Evolutionary conservation across 1,139 yeast species (phyloP).

Genomic region (Candida anutae): DNA sequence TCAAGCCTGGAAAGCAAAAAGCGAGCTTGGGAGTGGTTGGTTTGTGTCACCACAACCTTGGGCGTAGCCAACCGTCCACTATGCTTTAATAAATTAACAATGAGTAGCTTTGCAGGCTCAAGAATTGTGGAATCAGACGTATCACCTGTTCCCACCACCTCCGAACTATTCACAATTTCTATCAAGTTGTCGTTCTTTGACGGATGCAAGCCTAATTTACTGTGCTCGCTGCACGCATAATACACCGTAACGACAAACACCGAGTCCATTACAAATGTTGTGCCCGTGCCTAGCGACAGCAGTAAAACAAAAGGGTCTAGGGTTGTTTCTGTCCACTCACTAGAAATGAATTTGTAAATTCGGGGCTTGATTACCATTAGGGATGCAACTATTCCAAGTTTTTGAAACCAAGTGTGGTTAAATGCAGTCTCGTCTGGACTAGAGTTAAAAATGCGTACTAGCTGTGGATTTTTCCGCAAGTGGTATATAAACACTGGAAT

Average conservation of each 20-base stretch:
- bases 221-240: constrained; percentile 5
- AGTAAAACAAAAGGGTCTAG: constrained; percentile 15
- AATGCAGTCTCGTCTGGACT: constrained; percentile 40
- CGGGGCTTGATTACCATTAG: constrained; percentile 21
- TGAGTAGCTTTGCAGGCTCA: constrained; percentile 11
- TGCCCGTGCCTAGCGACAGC: constrained; percentile 5
- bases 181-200: constrained; percentile 22
- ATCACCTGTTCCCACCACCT: no score
- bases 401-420: constrained; percentile 26
- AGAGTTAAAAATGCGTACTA: constrained; percentile 30
- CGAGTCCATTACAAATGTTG: constrained; percentile 25
- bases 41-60: constrained; percentile 21
- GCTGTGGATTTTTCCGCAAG: constrained; percentile 27
- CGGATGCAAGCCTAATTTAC: constrained; percentile 21
- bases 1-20: constrained; percentile 22
- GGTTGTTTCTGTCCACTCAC: constrained; percentile 7
- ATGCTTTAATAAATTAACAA: constrained; percentile 1
- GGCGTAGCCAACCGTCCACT: constrained; percentile 9
- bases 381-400: constrained; percentile 11
- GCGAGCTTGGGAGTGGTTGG: constrained; percentile 28
- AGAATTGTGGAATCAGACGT: constrained; percentile 6
- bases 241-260: constrained; percentile 21
- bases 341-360: constrained; percentile 11
- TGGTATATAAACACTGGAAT: constrained; percentile 24
- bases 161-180: no score